Conservation (phyloP, 139 green algal genomes). For the Micromonas commoda region DNA sequence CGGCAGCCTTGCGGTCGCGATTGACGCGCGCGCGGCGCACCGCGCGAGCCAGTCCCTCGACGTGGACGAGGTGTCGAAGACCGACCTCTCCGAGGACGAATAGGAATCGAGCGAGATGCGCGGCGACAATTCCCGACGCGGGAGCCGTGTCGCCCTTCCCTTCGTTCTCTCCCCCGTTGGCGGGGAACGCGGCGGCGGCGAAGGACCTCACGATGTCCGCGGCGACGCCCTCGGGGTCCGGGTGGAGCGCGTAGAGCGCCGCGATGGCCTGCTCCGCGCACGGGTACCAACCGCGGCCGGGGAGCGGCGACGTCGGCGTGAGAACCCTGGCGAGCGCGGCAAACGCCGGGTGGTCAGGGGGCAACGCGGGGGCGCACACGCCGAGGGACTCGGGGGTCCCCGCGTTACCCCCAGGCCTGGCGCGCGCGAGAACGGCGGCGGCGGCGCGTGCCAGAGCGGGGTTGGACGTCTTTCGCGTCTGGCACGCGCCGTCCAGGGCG, state of each 20-base stretch:
- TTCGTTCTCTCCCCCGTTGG: neutral
- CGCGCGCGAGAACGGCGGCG: neutral
- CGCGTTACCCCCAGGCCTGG: neutral
- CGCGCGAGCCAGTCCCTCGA: constrained; percentile 54
- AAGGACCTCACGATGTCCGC: constrained; percentile 45
- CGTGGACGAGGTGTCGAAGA: constrained; percentile 69
- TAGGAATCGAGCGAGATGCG: constrained; percentile 53
- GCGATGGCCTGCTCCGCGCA: constrained; percentile 62
- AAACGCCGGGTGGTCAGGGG: constrained; percentile 37
- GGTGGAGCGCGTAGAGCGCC: constrained; percentile 75
- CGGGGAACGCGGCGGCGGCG: constrained; percentile 34
- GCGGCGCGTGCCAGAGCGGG: neutral
- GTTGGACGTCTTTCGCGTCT: constrained; percentile 1
- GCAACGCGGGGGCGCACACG: constrained; percentile 14
- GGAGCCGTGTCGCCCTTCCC: neutral
- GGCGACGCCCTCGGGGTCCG: constrained; percentile 51
- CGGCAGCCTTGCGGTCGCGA: neutral
- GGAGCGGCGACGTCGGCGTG: constrained; percentile 38
- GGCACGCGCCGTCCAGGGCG: neutral
- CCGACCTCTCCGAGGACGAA: constrained; percentile 72
- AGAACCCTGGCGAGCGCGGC: constrained; percentile 42
- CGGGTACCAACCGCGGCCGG: constrained; percentile 56
- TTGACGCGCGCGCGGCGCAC: constrained; percentile 42
- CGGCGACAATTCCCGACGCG: constrained; percentile 7
- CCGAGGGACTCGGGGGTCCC: neutral